phyloP scores from a whole-genome alignment of 345 rosid species.

The Hypericum androsaemum region DNA sequence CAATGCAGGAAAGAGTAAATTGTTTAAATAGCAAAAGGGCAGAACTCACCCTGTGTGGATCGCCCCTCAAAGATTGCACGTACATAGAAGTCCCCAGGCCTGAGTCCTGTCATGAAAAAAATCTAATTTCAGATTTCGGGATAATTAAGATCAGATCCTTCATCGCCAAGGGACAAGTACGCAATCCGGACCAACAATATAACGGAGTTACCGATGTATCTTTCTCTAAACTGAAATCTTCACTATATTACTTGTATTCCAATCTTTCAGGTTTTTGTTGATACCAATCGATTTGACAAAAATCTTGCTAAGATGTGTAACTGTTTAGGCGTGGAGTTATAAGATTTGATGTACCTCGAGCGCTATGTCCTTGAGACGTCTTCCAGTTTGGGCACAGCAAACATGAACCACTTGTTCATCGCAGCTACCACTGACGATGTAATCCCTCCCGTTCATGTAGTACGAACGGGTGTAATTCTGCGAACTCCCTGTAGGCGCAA shows the following conservation, averaged over 20 bases:
- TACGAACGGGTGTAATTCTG: conserved; percentile 91
- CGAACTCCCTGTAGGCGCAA: conserved; percentile 60
- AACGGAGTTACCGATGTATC: too few species aligned
- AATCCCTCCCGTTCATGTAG: conserved; percentile 91
- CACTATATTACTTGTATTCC: too few species aligned
- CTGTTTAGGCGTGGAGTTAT: neutral
- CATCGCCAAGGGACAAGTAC: too few species aligned
- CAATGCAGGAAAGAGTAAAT: neutral
- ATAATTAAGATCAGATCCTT: too few species aligned
- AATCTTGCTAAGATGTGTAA: neutral
- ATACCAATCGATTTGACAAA: too few species aligned
- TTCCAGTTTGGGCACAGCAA: conserved; percentile 97
- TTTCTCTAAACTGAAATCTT: too few species aligned
- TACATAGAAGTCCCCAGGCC: conserved; percentile 57
- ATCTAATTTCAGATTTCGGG: too few species aligned
- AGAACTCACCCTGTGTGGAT: conserved; percentile 74
- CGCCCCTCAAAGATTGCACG: conserved; percentile 91
- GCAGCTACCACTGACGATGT: conserved; percentile 82
- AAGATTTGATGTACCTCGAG: conserved; percentile 55
- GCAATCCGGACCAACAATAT: too few species aligned
- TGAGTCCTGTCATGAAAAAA: conserved; percentile 35
- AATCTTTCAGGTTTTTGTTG: too few species aligned
- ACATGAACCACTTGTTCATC: conserved; percentile 82
- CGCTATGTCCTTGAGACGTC: conserved; percentile 81
- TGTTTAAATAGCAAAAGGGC: neutral